These are phyloP conservation scores for Leccinum rimulosum DNA, from an alignment of 768 basidiomycete species.

Conservation along the genomic window DNA sequence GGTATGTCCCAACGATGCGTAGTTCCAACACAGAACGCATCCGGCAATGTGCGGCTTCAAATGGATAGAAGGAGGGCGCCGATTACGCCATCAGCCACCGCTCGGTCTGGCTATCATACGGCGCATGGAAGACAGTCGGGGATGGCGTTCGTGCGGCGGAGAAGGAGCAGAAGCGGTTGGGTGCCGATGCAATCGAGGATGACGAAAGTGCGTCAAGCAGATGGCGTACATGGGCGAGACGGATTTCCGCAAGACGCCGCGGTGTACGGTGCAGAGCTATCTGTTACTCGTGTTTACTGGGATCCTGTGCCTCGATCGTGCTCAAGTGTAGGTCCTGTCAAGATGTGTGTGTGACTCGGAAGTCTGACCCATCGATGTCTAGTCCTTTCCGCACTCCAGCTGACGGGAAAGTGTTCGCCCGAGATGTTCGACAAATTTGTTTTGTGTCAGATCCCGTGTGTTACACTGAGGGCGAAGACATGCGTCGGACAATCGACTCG, in stretches of 20 bases:
- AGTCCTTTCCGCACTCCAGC: constrained; percentile 91
- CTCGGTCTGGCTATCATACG: no score
- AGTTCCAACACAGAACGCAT: no score
- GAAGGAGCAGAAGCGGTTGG: no score
- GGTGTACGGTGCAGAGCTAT: constrained; percentile 85
- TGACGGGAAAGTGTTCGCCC: constrained; percentile 75
- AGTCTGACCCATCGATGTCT: constrained; percentile 10
- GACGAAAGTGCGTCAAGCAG: constrained; percentile 65
- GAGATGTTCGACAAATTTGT: constrained; percentile 95
- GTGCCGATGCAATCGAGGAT: no score
- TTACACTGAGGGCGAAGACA: constrained; percentile 94
- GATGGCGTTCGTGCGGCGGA: no score
- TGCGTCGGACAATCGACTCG: constrained; percentile 88
- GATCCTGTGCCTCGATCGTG: constrained; percentile 69
- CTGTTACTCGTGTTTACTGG: constrained; percentile 72
- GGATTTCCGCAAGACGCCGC: constrained; percentile 76
- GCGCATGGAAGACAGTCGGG: no score
- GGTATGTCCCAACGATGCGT: no score
- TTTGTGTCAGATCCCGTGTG: constrained; percentile 85
- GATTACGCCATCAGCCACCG: no score
- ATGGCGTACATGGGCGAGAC: constrained; percentile 70
- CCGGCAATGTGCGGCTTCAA: no score
- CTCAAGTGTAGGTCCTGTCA: constrained; percentile 72
- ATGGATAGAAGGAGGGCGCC: no score
- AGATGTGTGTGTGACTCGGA: background rate